Percentiles rank a stretch among this genome's conserved stretches.
These are phyloP conservation scores for Manihot esculenta DNA, from an alignment of 441 rosid species.

Conservation along the genomic window DNA sequence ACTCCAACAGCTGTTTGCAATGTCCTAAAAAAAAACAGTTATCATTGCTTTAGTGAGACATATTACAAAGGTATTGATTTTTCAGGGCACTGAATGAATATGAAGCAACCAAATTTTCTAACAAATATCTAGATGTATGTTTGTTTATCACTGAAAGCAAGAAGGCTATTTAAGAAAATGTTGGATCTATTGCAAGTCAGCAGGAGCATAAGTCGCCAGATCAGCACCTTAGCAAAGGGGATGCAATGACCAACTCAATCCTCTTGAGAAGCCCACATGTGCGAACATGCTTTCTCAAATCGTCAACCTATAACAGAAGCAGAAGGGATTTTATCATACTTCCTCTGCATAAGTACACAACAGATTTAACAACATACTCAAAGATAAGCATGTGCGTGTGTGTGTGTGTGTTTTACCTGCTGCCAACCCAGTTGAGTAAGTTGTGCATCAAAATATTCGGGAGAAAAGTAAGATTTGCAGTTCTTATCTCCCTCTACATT, in stretches of 20 bases:
- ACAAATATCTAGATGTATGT: not conserved
- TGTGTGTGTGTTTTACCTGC: constrained; percentile 46
- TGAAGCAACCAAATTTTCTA: not conserved
- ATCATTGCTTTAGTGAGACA: constrained; percentile 7
- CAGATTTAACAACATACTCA: too few species aligned
- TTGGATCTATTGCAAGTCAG: not conserved
- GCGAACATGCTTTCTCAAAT: constrained; percentile 84
- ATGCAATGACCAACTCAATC: constrained; percentile 74
- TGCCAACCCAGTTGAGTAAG: constrained; percentile 92
- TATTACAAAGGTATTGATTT: not conserved
- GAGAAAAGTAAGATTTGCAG: constrained; percentile 80
- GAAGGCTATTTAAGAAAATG: not conserved
- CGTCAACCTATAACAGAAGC: constrained; percentile 58
- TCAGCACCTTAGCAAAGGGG: constrained; percentile 80
- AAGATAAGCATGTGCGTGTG: too few species aligned
- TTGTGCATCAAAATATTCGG: constrained; percentile 83
- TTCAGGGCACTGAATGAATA: not conserved
- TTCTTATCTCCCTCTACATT: constrained; percentile 96
- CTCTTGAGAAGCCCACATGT: constrained; percentile 68
- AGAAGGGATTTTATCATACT: constrained; percentile 13
- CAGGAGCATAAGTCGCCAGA: constrained; percentile 3
- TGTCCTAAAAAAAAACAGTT: constrained; percentile 55
- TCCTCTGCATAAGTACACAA: not conserved
- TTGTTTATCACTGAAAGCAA: not conserved
- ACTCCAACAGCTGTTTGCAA: constrained; percentile 98